phyloP scores from a whole-genome alignment of 2,329 filamentous ascomycete genomes.

The Colletotrichum orchidophilum region DNA sequence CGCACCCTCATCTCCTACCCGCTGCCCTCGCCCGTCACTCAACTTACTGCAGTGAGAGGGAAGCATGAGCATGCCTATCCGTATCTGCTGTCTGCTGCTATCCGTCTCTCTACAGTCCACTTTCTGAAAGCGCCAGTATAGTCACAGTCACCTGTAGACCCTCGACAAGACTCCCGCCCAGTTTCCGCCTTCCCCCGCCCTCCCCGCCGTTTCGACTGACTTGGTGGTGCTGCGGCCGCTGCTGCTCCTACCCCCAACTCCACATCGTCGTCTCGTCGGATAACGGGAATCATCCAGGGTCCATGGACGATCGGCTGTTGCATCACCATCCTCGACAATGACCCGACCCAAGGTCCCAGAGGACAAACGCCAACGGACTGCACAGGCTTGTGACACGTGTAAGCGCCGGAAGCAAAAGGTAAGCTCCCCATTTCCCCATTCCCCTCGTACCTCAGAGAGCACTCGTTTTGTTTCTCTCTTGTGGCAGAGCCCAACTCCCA shows the following conservation, averaged over 20 bases:
- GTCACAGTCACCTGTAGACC: conserved; percentile 20
- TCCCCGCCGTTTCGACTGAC: conserved; percentile 14
- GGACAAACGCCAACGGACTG: conserved; percentile 70
- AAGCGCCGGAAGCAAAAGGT: conserved; percentile 76
- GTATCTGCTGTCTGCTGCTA: conserved; percentile 20
- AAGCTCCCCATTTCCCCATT: conserved; percentile 40
- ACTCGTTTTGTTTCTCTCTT: not conserved
- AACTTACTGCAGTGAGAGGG: not conserved
- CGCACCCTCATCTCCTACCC: not conserved
- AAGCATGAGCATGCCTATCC: conserved; percentile 16
- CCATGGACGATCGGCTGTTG: conserved; percentile 31
- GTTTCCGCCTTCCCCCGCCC: conserved; percentile 15
- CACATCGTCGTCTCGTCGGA: conserved; percentile 30
- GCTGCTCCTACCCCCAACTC: conserved; percentile 19
- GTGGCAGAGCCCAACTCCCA: not conserved
- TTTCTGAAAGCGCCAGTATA: conserved; percentile 19
- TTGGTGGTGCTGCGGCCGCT: conserved; percentile 9
- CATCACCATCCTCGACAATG: conserved; percentile 47
- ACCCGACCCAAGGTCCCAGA: conserved; percentile 64
- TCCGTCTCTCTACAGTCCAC: conserved; percentile 18
- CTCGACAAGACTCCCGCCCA: conserved; percentile 25
- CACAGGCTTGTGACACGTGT: conserved; percentile 71
- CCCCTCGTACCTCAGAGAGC: not conserved
- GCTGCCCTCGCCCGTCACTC: not conserved
- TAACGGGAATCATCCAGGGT: conserved; percentile 28